These are phyloP conservation scores for Boletus rufocinnamomeus DNA, from an alignment of 768 basidiomycete species.

Conservation along the genomic window DNA sequence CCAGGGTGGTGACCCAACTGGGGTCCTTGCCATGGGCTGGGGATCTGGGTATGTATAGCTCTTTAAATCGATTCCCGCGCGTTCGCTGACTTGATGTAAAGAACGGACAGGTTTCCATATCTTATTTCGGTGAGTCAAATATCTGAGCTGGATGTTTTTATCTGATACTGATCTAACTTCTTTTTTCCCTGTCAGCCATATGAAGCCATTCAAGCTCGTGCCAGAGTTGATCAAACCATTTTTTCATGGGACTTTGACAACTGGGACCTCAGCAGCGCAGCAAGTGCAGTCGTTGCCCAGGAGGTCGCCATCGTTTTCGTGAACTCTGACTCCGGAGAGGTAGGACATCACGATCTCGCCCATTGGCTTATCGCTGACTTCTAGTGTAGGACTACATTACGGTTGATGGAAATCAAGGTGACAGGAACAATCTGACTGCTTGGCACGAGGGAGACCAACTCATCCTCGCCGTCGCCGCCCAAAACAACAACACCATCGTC, in stretches of 20 bases:
- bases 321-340: constrained; percentile 83
- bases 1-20: constrained; percentile 56
- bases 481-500: constrained; percentile 77
- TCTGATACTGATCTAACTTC: neutral
- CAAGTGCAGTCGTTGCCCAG: constrained; percentile 46
- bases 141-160: neutral
- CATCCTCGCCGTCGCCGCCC: constrained; percentile 60
- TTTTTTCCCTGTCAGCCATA: constrained; percentile 50
- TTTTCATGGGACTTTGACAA: constrained; percentile 72
- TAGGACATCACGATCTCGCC: constrained; percentile 5
- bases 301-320: constrained; percentile 81
- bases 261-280: constrained; percentile 57
- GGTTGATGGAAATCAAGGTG: constrained; percentile 55
- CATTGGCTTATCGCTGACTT: constrained; percentile 1
- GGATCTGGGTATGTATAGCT: constrained; percentile 61
- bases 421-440: constrained; percentile 42
- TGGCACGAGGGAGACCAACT: constrained; percentile 40
- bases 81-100: constrained; percentile 19
- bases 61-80: neutral
- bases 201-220: constrained; percentile 76
- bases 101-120: constrained; percentile 76
- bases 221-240: constrained; percentile 63
- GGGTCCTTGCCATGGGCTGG: constrained; percentile 91
- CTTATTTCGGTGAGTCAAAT: constrained; percentile 60
- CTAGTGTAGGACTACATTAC: constrained; percentile 46